A percentile compares a stretch with the other conserved stretches of the same genome.
These are phyloP conservation scores for Copromyces sp. DNA, from an alignment of 495 filamentous ascomycete genomes.

Conservation along the genomic window DNA sequence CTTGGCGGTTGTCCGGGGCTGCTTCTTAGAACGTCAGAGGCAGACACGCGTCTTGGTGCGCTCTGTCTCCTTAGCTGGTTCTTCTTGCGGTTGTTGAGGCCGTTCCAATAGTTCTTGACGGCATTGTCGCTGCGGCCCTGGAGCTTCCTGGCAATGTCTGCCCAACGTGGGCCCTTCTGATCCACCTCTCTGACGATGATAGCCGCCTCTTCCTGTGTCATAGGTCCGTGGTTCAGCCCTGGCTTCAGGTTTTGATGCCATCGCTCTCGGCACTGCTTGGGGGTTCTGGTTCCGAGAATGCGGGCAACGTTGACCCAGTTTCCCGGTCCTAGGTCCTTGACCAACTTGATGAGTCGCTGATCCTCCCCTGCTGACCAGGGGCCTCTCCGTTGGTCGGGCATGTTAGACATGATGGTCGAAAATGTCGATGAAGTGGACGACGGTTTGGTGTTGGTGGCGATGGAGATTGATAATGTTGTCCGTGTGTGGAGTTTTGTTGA, in stretches of 20 bases:
- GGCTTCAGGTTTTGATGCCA: slow-evolving; percentile 96
- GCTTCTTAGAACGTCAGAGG: not conserved
- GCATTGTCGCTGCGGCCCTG: slow-evolving; percentile 91
- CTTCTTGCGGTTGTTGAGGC: slow-evolving; percentile 71
- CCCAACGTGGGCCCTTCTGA: slow-evolving; percentile 86
- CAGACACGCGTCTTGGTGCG: not conserved
- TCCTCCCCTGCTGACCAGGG: slow-evolving; percentile 88
- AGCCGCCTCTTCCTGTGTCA: slow-evolving; percentile 78
- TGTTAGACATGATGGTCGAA: not conserved
- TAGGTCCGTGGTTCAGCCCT: slow-evolving; percentile 79
- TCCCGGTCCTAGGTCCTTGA: slow-evolving; percentile 64
- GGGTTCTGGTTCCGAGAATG: slow-evolving; percentile 64
- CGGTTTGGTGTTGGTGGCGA: not conserved
- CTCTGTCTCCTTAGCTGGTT: slow-evolving; percentile 5
- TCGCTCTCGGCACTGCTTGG: slow-evolving; percentile 93
- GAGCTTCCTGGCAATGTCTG: slow-evolving; percentile 81
- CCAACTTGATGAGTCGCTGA: slow-evolving; percentile 56
- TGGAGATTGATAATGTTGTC: not conserved
- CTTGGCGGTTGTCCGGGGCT: not conserved
- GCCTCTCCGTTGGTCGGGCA: slow-evolving; percentile 33
- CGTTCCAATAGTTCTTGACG: slow-evolving; percentile 99
- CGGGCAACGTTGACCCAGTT: slow-evolving; percentile 91
- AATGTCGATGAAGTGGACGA: not conserved
- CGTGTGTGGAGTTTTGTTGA: not conserved
- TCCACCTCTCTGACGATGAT: slow-evolving; percentile 72